A percentile compares a stretch with the other conserved stretches of the same genome.
Evolutionary conservation across 2,329 filamentous ascomycete genomes (phyloP).

Genomic region (Paracoccidioides brasiliensis): DNA sequence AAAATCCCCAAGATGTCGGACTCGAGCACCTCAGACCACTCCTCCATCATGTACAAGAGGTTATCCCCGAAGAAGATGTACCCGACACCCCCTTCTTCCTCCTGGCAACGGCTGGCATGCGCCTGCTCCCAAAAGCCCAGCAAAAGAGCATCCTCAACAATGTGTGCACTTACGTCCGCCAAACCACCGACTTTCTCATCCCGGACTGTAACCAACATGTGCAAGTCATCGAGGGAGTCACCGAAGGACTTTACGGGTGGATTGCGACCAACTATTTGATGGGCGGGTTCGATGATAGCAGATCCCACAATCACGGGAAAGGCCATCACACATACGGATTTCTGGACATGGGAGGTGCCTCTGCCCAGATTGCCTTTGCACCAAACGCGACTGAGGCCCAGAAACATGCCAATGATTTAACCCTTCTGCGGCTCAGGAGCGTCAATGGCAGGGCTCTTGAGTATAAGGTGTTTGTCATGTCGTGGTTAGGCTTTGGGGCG

Average conservation of each 20-base stretch:
- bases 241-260: slow-evolving; percentile 94
- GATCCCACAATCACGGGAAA: slow-evolving; percentile 67
- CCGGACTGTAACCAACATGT: slow-evolving; percentile 85
- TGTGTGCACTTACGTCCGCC: slow-evolving; percentile 69
- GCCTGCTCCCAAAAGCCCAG: slow-evolving; percentile 62
- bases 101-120: slow-evolving; percentile 91
- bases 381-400: slow-evolving; percentile 82
- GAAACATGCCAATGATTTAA: slow-evolving; percentile 82
- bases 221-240: slow-evolving; percentile 89
- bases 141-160: slow-evolving; percentile 59
- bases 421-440: slow-evolving; percentile 69
- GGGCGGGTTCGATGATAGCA: slow-evolving; percentile 71
- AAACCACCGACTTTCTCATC: slow-evolving; percentile 65
- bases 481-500: slow-evolving; percentile 95
- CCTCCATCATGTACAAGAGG: slow-evolving; percentile 64
- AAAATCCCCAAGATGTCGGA: slow-evolving; percentile 62
- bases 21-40: slow-evolving; percentile 67
- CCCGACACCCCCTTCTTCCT: slow-evolving; percentile 83
- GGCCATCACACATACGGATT: slow-evolving; percentile 93
- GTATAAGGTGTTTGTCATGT: slow-evolving; percentile 85
- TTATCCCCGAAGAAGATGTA: slow-evolving; percentile 64
- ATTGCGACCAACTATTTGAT: slow-evolving; percentile 92
- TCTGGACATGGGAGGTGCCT: slow-evolving; percentile 95
- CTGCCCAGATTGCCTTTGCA: slow-evolving; percentile 93
- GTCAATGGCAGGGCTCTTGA: slow-evolving; percentile 66